Evolutionary conservation across 306 rosid genomes (phyloP).

Genomic region (Lithocarpus polystachyus): DNA sequence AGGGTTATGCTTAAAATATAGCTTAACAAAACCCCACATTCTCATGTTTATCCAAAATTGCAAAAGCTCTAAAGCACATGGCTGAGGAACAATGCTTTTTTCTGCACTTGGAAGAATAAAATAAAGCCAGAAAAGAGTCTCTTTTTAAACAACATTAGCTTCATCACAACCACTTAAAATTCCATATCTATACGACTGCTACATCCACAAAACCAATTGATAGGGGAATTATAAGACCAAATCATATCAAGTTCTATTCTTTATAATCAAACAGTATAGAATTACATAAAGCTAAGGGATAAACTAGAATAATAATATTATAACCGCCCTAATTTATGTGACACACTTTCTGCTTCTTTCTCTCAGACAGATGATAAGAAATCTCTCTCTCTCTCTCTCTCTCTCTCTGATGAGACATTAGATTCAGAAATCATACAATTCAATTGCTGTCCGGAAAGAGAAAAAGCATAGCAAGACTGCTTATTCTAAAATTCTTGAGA

Average conservation of each 20-base stretch:
- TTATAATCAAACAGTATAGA: constrained; percentile 13
- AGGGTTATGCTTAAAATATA: constrained; percentile 10
- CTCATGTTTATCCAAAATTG: constrained; percentile 6
- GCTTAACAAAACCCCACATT: constrained; percentile 1
- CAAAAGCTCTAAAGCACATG: constrained; percentile 24
- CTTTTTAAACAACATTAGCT: constrained; percentile 36
- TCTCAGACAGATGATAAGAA: constrained; percentile 48
- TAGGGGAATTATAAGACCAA: constrained; percentile 23
- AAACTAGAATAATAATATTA: constrained; percentile 38
- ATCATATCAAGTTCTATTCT: constrained; percentile 19
- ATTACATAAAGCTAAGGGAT: constrained; percentile 25
- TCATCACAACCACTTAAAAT: constrained; percentile 1
- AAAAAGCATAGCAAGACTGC: constrained; percentile 2
- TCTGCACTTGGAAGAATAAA: constrained; percentile 26
- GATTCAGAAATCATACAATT: constrained; percentile 28
- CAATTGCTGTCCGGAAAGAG: constrained; percentile 22
- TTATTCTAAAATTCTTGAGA: neutral
- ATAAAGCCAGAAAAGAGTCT: constrained; percentile 30
- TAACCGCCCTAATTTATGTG: constrained; percentile 29
- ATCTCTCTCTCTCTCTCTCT: neutral
- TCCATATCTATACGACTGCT: neutral
- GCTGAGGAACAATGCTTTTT: constrained; percentile 16
- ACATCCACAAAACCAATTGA: neutral
- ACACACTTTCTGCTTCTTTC: constrained; percentile 84
- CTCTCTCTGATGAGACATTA: constrained; percentile 35